These are phyloP conservation scores for Fusarium sp. DNA, from an alignment of 2,329 filamentous ascomycete genomes.

Conservation along the genomic window DNA sequence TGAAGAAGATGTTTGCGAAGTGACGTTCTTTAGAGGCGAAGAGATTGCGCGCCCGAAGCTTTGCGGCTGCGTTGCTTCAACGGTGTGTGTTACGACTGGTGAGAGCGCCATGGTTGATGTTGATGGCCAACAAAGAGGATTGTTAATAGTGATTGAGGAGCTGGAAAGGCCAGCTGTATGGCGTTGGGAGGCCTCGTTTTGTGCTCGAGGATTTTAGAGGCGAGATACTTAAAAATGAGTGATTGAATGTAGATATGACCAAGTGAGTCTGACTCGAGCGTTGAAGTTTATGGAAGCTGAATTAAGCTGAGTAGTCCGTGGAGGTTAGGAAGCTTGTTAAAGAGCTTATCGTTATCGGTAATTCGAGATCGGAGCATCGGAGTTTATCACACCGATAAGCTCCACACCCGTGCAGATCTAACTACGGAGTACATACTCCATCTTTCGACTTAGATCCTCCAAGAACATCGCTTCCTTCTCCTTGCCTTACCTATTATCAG, in stretches of 20 bases:
- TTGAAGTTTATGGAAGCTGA: not conserved
- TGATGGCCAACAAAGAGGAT: slow-evolving; percentile 8
- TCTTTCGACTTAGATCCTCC: not conserved
- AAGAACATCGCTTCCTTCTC: not conserved
- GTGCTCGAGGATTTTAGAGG: too few relatives aligned
- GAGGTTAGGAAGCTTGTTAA: slow-evolving; percentile 5
- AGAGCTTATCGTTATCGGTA: slow-evolving; percentile 32
- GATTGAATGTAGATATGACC: not conserved
- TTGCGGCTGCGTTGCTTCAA: slow-evolving; percentile 43
- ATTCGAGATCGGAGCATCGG: slow-evolving; percentile 27
- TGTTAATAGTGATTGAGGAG: not conserved
- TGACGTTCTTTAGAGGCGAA: slow-evolving; percentile 56
- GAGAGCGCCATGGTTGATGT: slow-evolving; percentile 55
- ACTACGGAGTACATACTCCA: not conserved
- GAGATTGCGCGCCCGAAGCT: slow-evolving; percentile 47
- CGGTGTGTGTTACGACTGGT: slow-evolving; percentile 54
- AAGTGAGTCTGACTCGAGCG: not conserved
- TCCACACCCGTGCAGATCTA: not conserved
- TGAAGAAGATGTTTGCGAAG: slow-evolving; percentile 48
- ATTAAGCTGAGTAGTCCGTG: not conserved
- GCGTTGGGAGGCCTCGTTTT: not conserved
- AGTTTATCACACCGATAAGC: slow-evolving; percentile 16
- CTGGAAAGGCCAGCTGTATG: slow-evolving; percentile 14
- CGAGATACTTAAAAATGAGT: not conserved
- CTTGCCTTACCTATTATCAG: not conserved